Conservation (phyloP, 345 rosid species). For the Eucalyptus cloeziana region DNA sequence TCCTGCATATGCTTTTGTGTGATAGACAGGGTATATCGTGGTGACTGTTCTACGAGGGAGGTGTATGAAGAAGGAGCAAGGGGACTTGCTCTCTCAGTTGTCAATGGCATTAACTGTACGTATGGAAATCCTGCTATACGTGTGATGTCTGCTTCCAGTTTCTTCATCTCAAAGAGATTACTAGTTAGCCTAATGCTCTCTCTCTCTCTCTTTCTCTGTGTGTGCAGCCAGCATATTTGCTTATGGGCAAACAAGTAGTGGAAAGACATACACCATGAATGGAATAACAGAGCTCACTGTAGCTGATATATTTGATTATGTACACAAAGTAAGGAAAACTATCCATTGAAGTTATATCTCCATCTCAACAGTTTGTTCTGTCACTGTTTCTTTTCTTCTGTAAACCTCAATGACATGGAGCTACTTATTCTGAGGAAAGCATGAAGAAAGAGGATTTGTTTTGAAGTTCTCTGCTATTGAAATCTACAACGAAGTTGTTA, state of each 20-base stretch:
- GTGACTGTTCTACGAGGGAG: conserved; percentile 69
- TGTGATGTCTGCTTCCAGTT: not conserved
- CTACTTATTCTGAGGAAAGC: conserved; percentile 27
- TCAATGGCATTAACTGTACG: conserved; percentile 87
- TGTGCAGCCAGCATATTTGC: conserved; percentile 88
- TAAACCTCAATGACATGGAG: not conserved
- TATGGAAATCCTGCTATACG: not conserved
- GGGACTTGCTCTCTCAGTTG: conserved; percentile 87
- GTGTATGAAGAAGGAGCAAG: conserved; percentile 76
- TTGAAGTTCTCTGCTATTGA: conserved; percentile 94
- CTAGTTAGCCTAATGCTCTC: not conserved
- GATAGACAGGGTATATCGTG: conserved; percentile 87
- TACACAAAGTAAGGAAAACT: conserved; percentile 43
- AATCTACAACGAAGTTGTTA: conserved; percentile 90
- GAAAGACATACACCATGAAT: conserved; percentile 96
- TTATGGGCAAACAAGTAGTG: conserved; percentile 99
- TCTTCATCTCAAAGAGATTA: not conserved
- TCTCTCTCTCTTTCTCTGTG: not conserved
- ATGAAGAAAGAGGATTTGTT: conserved; percentile 86
- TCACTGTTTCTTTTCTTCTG: not conserved
- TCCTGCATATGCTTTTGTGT: not conserved
- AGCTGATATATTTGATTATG: conserved; percentile 85
- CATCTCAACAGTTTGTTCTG: not conserved
- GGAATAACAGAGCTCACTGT: conserved; percentile 84
- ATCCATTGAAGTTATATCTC: not conserved